Evolutionary conservation across 306 rosid species (phyloP).

Genomic region (Carpinus fangiana): DNA sequence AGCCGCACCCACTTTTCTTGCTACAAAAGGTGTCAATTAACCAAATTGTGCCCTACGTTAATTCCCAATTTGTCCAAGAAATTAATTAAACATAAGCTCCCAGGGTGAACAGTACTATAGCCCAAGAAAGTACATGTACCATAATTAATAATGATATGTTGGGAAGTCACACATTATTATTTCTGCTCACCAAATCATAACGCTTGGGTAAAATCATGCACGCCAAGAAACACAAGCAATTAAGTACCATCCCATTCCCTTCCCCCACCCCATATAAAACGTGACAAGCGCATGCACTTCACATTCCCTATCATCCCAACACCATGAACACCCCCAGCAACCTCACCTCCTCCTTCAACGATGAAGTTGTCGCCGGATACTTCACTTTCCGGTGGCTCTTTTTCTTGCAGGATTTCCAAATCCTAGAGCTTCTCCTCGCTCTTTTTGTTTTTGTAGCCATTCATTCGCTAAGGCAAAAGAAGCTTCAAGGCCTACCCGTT

Average conservation of each 20-base stretch:
- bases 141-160: too few species aligned
- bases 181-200: slow-evolving; percentile 86
- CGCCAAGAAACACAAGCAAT: slow-evolving; percentile 49
- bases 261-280: slow-evolving; percentile 30
- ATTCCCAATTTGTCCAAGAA: too few species aligned
- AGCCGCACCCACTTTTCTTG: too few species aligned
- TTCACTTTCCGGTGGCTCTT: slow-evolving; percentile 6
- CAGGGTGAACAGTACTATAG: too few species aligned
- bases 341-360: slow-evolving; percentile 21
- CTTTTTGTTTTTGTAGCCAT: slow-evolving; percentile 53
- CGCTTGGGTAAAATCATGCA: slow-evolving; percentile 40
- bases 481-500: slow-evolving; percentile 52
- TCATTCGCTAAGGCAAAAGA: slow-evolving; percentile 62
- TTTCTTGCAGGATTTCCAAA: slow-evolving; percentile 46
- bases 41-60: too few species aligned
- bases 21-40: too few species aligned
- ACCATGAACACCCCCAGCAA: slow-evolving; percentile 35
- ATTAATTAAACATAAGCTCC: too few species aligned
- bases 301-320: slow-evolving; percentile 38
- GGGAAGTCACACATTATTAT: background rate
- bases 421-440: slow-evolving; percentile 61
- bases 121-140: too few species aligned
- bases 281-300: slow-evolving; percentile 29
- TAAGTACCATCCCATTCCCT: too few species aligned
- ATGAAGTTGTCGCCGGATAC: background rate